These are phyloP conservation scores for Akanthomyces lecanii DNA, from an alignment of 2,329 filamentous ascomycete genomes.

Conservation along the genomic window DNA sequence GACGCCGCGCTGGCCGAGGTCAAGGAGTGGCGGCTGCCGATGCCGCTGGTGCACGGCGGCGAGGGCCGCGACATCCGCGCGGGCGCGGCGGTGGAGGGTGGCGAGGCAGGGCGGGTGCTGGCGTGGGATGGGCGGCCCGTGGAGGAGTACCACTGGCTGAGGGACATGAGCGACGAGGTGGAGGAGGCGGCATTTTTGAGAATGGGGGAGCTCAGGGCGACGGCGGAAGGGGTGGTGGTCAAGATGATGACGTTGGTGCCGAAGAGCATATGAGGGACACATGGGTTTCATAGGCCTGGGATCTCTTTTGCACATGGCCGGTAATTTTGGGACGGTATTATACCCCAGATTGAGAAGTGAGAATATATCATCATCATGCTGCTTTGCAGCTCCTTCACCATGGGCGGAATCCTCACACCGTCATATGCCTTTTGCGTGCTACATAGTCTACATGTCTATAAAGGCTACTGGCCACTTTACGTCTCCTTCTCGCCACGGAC, in stretches of 20 bases:
- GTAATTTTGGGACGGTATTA: not conserved
- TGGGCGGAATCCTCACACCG: no score
- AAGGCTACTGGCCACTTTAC: not conserved
- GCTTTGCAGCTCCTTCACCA: conserved; percentile 10
- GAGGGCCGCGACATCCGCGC: not conserved
- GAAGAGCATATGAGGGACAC: not conserved
- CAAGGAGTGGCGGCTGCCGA: conserved; percentile 7
- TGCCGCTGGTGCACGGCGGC: conserved; percentile 1
- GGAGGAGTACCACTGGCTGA: conserved; percentile 2
- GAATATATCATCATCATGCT: not conserved
- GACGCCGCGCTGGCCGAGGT: conserved; percentile 7
- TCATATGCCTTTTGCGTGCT: not conserved
- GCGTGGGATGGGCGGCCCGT: conserved; percentile 9
- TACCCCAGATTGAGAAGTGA: not conserved
- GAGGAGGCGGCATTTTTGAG: not conserved
- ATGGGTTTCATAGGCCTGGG: not conserved
- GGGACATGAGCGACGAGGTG: conserved; percentile 1
- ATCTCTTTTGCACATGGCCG: not conserved
- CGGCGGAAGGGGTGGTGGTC: conserved; percentile 10
- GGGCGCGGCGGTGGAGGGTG: not conserved
- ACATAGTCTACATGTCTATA: not conserved
- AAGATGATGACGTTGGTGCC: conserved; percentile 14
- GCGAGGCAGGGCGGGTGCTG: not conserved
- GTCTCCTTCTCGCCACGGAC: conserved; percentile 40
- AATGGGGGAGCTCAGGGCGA: conserved; percentile 5